Base-by-base conservation (phyloP, 2,329 filamentous ascomycete species). In the Claviceps cyperi region DNA sequence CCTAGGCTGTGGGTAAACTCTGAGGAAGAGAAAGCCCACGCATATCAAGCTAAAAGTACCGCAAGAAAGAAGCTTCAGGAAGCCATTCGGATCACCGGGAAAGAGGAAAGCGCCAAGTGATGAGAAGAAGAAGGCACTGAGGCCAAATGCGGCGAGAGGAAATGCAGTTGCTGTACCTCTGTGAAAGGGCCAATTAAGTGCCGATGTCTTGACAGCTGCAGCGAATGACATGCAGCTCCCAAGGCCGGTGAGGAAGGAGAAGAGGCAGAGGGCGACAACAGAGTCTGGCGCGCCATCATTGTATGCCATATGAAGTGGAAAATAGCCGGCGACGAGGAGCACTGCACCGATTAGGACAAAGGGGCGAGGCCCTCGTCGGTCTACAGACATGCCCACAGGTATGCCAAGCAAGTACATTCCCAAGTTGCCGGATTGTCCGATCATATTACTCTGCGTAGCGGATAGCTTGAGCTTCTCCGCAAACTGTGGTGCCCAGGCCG, bases 71-170 rank as follows among this genome's bases (percentile, higher is more conserved):
- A 97, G 70, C 55, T 91, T 72, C 51, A 98, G 74, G 58, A 96
- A 90, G 39, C 78, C 77, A 50, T 84, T 83, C 1, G 89, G 92
- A 59, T 94, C 81, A 39, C 88, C 87, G 2, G 87, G 86, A 61
- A 95, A 90, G 40, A 87, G 70, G 45, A 94, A 62, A 17, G 80
- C 79, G 21, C 88, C 86, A 36, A 94, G 68, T 2, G 83, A 75
- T 0, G 92, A 91, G 69, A 96, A 98, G 71, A 97, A 94, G 68
- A 98, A 92, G 50, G 92, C 92, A 63, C 90, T 96, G 51, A 98
- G 70, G 3, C 92, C 92, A 62, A 97, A 97, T 3, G 87, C 90
- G 51, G 92, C 87, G 50, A 97, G 69, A 5, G 92, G 91, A 59
- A 97, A 92, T 1, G 90, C 90, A 5, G 92, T 97, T 5, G 92